Base-by-base conservation (phyloP, 176 grass and related monocot species). In the Aegilops sharonensis region DNA sequence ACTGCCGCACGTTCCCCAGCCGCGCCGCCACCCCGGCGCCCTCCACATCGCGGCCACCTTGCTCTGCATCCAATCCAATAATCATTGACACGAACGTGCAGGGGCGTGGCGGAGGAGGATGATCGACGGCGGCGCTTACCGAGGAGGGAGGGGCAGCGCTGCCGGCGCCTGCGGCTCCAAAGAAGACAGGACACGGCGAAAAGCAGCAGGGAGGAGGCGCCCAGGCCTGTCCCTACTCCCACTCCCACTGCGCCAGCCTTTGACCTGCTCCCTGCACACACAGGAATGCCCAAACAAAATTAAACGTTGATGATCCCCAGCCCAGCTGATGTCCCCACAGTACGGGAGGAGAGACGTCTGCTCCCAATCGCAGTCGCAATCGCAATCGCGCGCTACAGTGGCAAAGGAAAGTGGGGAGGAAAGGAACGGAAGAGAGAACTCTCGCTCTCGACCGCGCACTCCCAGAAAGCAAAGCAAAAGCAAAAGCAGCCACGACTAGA, bases 1-100 rank as follows among this genome's bases (percentile, higher is more conserved):
- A 98, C 71, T 79, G 96, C 5, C 91, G 88, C 21, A 95, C 80
- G 85, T 94, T 98, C 34, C 96, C 96, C 11, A 92, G 86, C 30
- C 89, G 84, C 23, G 64, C 79, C 82, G 88, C 85, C 78, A 54
- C 78, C 2, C n/a, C 64, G 2, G 27, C 69, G 14, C 78, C 85
- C 62, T 88, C 90, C 25, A 89, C 27, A 4, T 89, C 91, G 1
- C 60, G 8, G 4, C 63, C 86, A 29, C 39, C 64, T 59, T 21
- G 18, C 20, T 87, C 87, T 91, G 9, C 40, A 42, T 42, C 40
- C 40, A 42, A 21, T 39, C 10, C 12, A 14, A 24, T 5, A 1
- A 81, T 6, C 12, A 52, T 15, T 20, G 52, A 18, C 52, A 20
- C 0, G 52, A 54, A 17, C 11, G 15, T 54, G 17, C 15, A 6